A percentile compares a stretch with the other conserved stretches of the same genome.
These are phyloP conservation scores for Isatis lusitanica DNA, from an alignment of 441 rosid species.

Conservation along the genomic window DNA sequence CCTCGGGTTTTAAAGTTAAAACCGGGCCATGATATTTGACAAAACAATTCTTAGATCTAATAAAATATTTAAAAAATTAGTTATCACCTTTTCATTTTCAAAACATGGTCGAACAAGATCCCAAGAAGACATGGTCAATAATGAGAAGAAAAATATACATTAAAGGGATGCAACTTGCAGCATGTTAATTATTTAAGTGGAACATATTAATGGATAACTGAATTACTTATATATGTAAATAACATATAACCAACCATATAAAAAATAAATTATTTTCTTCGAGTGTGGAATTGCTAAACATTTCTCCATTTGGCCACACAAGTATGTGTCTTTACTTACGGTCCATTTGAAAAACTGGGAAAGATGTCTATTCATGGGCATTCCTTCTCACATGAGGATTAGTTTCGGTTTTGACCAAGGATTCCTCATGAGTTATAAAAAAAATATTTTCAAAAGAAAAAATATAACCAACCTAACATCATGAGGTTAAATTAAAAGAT, in stretches of 20 bases:
- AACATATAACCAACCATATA: conserved; percentile 1
- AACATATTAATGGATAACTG: background rate
- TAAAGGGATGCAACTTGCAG: conserved; percentile 18
- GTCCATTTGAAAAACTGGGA: no score
- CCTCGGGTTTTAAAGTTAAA: background rate
- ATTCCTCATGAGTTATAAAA: no score
- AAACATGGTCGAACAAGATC: background rate
- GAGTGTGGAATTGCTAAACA: no score
- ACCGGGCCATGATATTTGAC: conserved; percentile 5
- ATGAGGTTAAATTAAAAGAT: no score
- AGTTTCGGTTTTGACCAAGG: no score
- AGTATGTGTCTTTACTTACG: no score
- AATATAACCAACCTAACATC: no score
- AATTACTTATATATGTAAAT: background rate
- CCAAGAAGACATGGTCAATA: conserved; percentile 17
- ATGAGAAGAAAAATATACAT: background rate
- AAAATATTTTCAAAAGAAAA: no score
- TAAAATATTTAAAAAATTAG: background rate
- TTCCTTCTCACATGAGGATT: no score
- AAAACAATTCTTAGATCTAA: background rate
- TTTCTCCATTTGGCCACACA: no score
- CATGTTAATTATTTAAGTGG: background rate
- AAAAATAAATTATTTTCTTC: no score
- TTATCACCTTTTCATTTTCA: background rate
- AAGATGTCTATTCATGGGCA: no score